A percentile compares a stretch with the other conserved stretches of the same genome.
Evolutionary conservation across 1,284 basidiomycete species (phyloP).

Genomic region (Apiotrichum domesticum): DNA sequence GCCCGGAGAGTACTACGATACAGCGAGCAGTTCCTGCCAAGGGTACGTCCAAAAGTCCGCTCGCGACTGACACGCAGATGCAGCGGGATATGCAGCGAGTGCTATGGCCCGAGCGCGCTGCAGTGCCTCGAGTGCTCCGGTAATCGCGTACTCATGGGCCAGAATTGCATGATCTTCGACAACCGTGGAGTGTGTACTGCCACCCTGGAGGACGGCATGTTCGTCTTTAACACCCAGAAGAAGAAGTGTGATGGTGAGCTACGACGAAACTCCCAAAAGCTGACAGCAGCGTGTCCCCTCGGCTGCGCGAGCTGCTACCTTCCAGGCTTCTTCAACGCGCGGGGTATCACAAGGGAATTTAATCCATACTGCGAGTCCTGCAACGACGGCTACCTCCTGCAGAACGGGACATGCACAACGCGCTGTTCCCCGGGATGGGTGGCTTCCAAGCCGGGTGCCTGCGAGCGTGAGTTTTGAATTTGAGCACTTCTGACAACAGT

Average conservation of each 20-base stretch:
- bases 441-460: not conserved
- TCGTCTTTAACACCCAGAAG: slow-evolving; percentile 42
- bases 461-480: not conserved
- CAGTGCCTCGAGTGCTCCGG: slow-evolving; percentile 45
- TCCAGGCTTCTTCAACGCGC: slow-evolving; percentile 31
- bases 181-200: slow-evolving; percentile 25
- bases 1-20: slow-evolving; percentile 38
- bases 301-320: slow-evolving; percentile 44
- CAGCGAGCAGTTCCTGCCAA: too few relatives aligned
- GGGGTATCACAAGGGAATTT: slow-evolving; percentile 16
- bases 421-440: slow-evolving; percentile 38
- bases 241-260: slow-evolving; percentile 45
- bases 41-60: too few relatives aligned
- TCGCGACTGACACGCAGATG: not conserved
- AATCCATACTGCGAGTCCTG: slow-evolving; percentile 38
- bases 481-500: not conserved
- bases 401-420: slow-evolving; percentile 37
- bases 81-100: not conserved
- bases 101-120: slow-evolving; percentile 29
- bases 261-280: too few relatives aligned
- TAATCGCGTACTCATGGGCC: slow-evolving; percentile 3
- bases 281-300: slow-evolving; percentile 41
- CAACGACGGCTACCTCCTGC: slow-evolving; percentile 45
- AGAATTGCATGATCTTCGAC: slow-evolving; percentile 41
- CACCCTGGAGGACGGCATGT: slow-evolving; percentile 22